Evolutionary conservation across 352 stramenopile species (phyloP).

Genomic region (Phytophthora pinifolia): DNA sequence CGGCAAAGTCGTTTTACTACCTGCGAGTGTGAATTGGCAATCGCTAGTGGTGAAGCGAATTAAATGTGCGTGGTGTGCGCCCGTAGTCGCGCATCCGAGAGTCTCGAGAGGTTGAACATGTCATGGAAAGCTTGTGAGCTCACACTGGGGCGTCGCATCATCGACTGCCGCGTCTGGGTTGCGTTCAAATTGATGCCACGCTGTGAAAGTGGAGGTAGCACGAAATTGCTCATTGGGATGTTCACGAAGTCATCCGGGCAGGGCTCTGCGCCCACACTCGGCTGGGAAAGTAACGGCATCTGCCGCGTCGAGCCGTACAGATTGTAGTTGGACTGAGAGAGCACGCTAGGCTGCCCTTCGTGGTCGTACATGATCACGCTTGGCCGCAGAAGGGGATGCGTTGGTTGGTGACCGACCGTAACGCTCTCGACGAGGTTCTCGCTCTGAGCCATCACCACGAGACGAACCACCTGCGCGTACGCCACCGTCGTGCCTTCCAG

Average conservation of each 20-base stretch:
- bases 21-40: too few relatives aligned
- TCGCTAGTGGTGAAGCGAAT: too few relatives aligned
- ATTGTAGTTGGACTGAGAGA: conserved; percentile 23
- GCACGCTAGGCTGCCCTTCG: conserved; percentile 11
- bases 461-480: conserved; percentile 43
- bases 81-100: not conserved
- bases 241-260: conserved; percentile 11
- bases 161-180: conserved; percentile 3
- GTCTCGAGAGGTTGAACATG: conserved; percentile 27
- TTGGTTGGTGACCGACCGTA: conserved; percentile 1
- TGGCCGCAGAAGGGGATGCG: conserved; percentile 21
- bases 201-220: conserved; percentile 16
- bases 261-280: conserved; percentile 10
- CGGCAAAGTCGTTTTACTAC: too few relatives aligned
- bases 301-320: conserved; percentile 24
- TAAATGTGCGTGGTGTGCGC: conserved; percentile 2
- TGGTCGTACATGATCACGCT: conserved; percentile 21
- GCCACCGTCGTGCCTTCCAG: conserved; percentile 36
- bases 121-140: conserved; percentile 26
- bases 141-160: conserved; percentile 14
- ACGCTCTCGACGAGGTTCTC: conserved; percentile 17
- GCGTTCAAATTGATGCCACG: not conserved
- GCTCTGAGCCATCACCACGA: conserved; percentile 38
- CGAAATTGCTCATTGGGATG: conserved; percentile 9
- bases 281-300: conserved; percentile 14